These are phyloP conservation scores for Heterobasidion annosum DNA, from an alignment of 1,284 basidiomycete genomes.

Conservation along the genomic window DNA sequence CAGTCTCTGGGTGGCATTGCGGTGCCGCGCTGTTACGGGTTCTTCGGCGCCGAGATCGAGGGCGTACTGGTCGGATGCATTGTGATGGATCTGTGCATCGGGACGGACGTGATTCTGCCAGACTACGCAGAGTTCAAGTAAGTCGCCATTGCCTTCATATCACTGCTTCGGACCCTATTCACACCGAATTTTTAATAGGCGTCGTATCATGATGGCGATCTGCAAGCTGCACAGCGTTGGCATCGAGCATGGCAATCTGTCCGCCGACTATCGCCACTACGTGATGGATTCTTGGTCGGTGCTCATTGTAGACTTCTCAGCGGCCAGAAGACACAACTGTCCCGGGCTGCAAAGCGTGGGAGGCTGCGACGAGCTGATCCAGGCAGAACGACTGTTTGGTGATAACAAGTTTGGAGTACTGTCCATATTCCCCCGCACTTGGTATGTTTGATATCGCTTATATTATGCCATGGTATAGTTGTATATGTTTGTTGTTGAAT, in stretches of 20 bases:
- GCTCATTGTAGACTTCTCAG: slow-evolving; percentile 5
- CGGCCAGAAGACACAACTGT: slow-evolving; percentile 1
- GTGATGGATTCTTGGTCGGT: slow-evolving; percentile 6
- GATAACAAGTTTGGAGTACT: background rate
- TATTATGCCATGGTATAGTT: too few relatives aligned
- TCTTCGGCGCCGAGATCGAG: background rate
- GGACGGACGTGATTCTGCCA: background rate
- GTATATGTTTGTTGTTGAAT: too few relatives aligned
- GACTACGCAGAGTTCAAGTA: slow-evolving; percentile 4
- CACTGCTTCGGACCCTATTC: background rate
- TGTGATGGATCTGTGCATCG: background rate
- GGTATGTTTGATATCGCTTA: too few relatives aligned
- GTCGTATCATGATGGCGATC: slow-evolving; percentile 6
- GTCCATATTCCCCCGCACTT: too few relatives aligned
- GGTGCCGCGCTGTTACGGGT: background rate
- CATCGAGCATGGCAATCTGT: slow-evolving; percentile 1
- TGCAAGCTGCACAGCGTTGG: slow-evolving; percentile 5
- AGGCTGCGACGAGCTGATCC: background rate
- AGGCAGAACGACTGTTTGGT: background rate
- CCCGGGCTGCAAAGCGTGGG: background rate
- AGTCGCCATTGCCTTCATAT: background rate
- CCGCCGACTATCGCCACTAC: slow-evolving; percentile 5
- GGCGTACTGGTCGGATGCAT: background rate
- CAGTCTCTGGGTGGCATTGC: background rate
- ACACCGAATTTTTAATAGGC: background rate